phyloP scores from a whole-genome alignment of 2,329 filamentous ascomycete genomes.

The Exophiala mesophila region DNA sequence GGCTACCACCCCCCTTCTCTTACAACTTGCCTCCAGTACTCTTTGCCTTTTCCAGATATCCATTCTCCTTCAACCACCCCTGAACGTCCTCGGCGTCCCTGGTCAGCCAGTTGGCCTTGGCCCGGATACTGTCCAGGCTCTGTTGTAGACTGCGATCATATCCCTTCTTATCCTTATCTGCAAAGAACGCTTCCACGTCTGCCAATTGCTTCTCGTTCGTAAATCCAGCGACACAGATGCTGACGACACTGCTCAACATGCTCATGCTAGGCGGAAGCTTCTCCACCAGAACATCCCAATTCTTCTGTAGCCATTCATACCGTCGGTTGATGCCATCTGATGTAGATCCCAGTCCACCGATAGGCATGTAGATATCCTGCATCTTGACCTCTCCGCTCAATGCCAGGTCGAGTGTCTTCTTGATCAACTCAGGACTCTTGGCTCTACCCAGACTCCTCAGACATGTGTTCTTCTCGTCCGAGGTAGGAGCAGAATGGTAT shows the following conservation, averaged over 20 bases:
- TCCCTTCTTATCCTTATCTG: constrained; percentile 73
- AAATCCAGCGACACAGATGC: constrained; percentile 76
- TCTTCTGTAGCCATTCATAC: constrained; percentile 76
- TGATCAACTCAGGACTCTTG: constrained; percentile 70
- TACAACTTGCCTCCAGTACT: constrained; percentile 8
- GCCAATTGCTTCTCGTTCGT: constrained; percentile 69
- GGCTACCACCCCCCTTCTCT: no score
- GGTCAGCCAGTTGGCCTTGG: constrained; percentile 76
- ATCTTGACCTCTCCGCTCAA: constrained; percentile 80
- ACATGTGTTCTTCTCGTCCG: constrained; percentile 87
- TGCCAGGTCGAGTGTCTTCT: constrained; percentile 71
- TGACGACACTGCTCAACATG: constrained; percentile 79
- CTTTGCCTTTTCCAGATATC: constrained; percentile 41
- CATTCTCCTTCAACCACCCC: constrained; percentile 63
- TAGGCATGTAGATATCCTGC: constrained; percentile 88
- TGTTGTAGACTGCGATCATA: constrained; percentile 89
- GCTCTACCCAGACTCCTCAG: constrained; percentile 77
- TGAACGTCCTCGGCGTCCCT: constrained; percentile 75
- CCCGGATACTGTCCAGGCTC: constrained; percentile 75
- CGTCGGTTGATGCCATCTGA: constrained; percentile 72
- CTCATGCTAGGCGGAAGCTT: constrained; percentile 79
- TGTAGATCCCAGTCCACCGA: constrained; percentile 72
- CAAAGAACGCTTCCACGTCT: constrained; percentile 76
- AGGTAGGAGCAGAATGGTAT: constrained; percentile 68
- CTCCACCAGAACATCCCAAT: constrained; percentile 80